phyloP scores from a whole-genome alignment of 352 stramenopile species.

The Plasmopara muralis region DNA sequence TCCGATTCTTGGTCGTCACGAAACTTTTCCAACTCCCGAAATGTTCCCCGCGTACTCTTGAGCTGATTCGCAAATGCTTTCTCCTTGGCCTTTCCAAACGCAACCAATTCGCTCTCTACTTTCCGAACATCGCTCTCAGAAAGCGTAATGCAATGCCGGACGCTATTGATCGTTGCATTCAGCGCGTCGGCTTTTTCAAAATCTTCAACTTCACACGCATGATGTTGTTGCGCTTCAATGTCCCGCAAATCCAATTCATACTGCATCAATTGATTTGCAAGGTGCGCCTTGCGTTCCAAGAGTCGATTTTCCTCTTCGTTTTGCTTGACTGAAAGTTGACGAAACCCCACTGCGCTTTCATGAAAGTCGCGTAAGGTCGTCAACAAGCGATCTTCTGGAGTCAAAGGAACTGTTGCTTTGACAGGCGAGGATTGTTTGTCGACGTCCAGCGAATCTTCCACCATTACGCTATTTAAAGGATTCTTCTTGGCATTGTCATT shows the following conservation, averaged over 20 bases:
- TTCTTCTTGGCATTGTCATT: slow-evolving; percentile 13
- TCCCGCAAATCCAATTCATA: slow-evolving; percentile 73
- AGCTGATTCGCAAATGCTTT: slow-evolving; percentile 75
- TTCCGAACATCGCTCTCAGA: slow-evolving; percentile 77
- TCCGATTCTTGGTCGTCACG: slow-evolving; percentile 61
- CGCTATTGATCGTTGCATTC: slow-evolving; percentile 75
- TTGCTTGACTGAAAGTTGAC: slow-evolving; percentile 51
- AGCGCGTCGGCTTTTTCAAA: slow-evolving; percentile 80
- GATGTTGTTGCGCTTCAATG: slow-evolving; percentile 77
- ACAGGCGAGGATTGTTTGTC: slow-evolving; percentile 23
- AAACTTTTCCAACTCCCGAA: slow-evolving; percentile 74
- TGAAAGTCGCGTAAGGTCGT: slow-evolving; percentile 71
- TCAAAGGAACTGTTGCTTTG: slow-evolving; percentile 26
- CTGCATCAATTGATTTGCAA: slow-evolving; percentile 64
- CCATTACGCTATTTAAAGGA: neutral
- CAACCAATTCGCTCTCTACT: slow-evolving; percentile 57
- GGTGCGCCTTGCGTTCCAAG: slow-evolving; percentile 54
- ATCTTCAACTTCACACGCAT: slow-evolving; percentile 74
- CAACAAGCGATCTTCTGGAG: slow-evolving; percentile 60
- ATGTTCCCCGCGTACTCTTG: slow-evolving; percentile 56
- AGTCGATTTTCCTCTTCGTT: slow-evolving; percentile 72
- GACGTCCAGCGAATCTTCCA: slow-evolving; percentile 17
- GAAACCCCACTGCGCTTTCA: slow-evolving; percentile 61
- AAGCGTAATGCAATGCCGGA: slow-evolving; percentile 73
- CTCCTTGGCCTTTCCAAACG: slow-evolving; percentile 71